A percentile compares a stretch with the other conserved stretches of the same genome.
phyloP scores from a whole-genome alignment of 768 basidiomycete genomes.

The Rhodotorula taiwanensis region DNA sequence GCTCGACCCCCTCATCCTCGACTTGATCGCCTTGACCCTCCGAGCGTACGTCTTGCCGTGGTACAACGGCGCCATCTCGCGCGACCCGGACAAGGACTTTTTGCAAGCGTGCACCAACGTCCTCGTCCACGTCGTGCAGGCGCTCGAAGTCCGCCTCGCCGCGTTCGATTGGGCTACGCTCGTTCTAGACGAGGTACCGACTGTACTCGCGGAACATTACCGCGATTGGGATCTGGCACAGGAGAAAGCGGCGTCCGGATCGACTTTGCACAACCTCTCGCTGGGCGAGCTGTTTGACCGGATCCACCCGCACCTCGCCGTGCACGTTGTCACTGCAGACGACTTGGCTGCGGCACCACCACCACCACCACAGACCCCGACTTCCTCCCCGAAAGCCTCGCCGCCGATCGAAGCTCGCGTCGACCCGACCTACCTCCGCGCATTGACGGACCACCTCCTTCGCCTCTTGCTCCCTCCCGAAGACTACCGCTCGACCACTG shows the following conservation, averaged over 20 bases:
- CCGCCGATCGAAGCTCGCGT: conserved; percentile 48
- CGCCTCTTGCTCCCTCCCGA: conserved; percentile 64
- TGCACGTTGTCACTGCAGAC: no score
- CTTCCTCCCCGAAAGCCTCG: no score
- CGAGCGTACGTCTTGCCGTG: conserved; percentile 37
- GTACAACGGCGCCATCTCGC: conserved; percentile 35
- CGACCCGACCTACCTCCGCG: conserved; percentile 70
- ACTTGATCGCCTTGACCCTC: conserved; percentile 35
- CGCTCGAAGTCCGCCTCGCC: conserved; percentile 35
- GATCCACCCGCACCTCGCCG: conserved; percentile 75
- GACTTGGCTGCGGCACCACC: not conserved
- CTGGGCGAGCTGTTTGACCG: conserved; percentile 67
- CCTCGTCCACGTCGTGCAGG: conserved; percentile 35
- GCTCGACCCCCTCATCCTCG: conserved; percentile 35
- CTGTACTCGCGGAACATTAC: conserved; percentile 67
- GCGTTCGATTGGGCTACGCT: conserved; percentile 55
- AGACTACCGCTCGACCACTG: conserved; percentile 69
- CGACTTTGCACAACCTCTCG: conserved; percentile 50
- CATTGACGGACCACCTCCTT: conserved; percentile 69
- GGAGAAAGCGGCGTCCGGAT: conserved; percentile 57
- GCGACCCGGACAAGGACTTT: conserved; percentile 39
- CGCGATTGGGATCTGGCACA: conserved; percentile 66
- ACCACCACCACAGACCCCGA: conserved; percentile 42
- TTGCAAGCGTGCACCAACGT: conserved; percentile 33
- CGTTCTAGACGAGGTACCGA: conserved; percentile 58